Evolutionary conservation across 352 stramenopile genomes (phyloP).

Genomic region (Phytophthora lateralis): DNA sequence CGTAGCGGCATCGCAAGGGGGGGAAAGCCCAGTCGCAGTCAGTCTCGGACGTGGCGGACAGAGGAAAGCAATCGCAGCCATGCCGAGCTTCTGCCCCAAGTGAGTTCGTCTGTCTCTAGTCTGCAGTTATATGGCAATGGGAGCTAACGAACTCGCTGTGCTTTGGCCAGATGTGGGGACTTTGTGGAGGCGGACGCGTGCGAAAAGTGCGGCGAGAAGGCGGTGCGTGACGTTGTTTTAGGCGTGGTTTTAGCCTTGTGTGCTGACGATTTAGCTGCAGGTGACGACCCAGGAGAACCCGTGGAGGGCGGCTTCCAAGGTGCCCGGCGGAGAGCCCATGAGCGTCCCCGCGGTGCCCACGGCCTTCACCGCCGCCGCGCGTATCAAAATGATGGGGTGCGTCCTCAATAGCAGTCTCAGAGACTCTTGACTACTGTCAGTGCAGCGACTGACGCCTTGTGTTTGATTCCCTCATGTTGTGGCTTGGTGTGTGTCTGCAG

Average conservation of each 20-base stretch:
- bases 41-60: constrained; percentile 16
- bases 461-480: constrained; percentile 18
- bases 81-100: constrained; percentile 78
- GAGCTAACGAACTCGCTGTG: constrained; percentile 2
- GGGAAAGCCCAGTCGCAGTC: constrained; percentile 9
- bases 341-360: constrained; percentile 67
- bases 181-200: constrained; percentile 57
- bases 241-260: not conserved
- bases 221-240: constrained; percentile 39
- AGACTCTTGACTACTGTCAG: not conserved
- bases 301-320: constrained; percentile 60
- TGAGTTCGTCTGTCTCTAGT: constrained; percentile 19
- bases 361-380: constrained; percentile 60
- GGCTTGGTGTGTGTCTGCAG: constrained; percentile 25
- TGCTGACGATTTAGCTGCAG: constrained; percentile 23
- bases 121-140: not conserved
- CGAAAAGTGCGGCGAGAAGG: constrained; percentile 64
- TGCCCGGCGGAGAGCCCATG: constrained; percentile 37
- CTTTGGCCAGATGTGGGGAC: constrained; percentile 55
- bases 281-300: constrained; percentile 48
- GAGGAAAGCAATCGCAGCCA: constrained; percentile 30
- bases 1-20: constrained; percentile 28
- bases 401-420: not conserved
- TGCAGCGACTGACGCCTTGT: constrained; percentile 3
- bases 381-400: constrained; percentile 61